Evolutionary conservation across 352 stramenopile genomes (phyloP).

Genomic region (Lagenidium giganteum): DNA sequence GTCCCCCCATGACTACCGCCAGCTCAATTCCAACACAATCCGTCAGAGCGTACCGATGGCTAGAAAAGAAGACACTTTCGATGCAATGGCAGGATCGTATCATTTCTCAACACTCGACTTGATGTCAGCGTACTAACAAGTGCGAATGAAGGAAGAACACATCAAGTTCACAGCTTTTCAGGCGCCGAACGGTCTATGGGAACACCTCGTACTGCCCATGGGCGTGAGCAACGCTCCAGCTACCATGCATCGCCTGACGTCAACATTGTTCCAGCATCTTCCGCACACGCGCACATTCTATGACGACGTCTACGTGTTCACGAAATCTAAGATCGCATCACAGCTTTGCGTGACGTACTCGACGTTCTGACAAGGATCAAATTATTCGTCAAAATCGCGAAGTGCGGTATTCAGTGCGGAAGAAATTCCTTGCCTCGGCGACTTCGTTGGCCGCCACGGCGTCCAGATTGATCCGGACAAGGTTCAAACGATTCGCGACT

Average conservation of each 20-base stretch:
- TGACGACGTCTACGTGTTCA: conserved; percentile 18
- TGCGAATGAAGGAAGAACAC: conserved; percentile 9
- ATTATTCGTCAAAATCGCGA: conserved; percentile 22
- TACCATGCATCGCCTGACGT: conserved; percentile 16
- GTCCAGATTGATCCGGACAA: conserved; percentile 16
- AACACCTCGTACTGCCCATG: conserved; percentile 20
- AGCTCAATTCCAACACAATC: background rate
- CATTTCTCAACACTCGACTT: conserved; percentile 18
- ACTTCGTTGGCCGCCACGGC: conserved; percentile 15
- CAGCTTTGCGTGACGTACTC: conserved; percentile 12
- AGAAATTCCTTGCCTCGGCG: conserved; percentile 23
- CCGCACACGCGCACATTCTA: conserved; percentile 10
- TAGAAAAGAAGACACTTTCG: conserved; percentile 14
- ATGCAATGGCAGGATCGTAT: conserved; percentile 10
- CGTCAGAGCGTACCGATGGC: conserved; percentile 6
- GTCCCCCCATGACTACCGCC: conserved; percentile 17
- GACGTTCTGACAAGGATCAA: conserved; percentile 2
- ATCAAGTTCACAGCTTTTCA: conserved; percentile 17
- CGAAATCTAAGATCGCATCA: conserved; percentile 9
- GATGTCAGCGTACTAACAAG: conserved; percentile 12
- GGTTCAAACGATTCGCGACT: conserved; percentile 4
- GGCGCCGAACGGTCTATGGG: conserved; percentile 11
- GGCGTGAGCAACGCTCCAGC: conserved; percentile 4
- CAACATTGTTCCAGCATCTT: conserved; percentile 6
- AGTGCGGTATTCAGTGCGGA: conserved; percentile 16